A percentile compares a stretch with the other conserved stretches of the same genome.
phyloP scores from a whole-genome alignment of 2,329 filamentous ascomycete genomes.

The Chaetomium olivaceum region DNA sequence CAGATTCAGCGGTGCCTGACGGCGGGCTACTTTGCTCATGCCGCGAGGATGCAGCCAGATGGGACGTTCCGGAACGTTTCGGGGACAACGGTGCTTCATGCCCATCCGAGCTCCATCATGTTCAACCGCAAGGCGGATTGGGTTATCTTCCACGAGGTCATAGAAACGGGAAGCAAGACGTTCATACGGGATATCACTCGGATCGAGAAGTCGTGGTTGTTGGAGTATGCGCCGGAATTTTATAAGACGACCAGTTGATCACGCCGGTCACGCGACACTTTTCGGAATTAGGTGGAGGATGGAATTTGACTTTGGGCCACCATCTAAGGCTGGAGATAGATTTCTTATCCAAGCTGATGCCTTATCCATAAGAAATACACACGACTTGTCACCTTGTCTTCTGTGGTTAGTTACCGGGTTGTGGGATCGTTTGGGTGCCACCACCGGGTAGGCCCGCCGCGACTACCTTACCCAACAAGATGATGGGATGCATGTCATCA shows the following conservation, averaged over 20 bases:
- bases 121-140: slow-evolving; percentile 96
- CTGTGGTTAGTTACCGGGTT: not conserved
- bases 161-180: slow-evolving; percentile 84
- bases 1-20: slow-evolving; percentile 83
- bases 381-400: not conserved
- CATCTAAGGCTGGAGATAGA: not conserved
- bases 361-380: not conserved
- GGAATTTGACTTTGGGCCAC: not conserved
- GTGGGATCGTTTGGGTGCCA: not conserved
- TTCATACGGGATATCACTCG: slow-evolving; percentile 92
- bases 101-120: slow-evolving; percentile 89
- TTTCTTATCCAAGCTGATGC: not conserved
- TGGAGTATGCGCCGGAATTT: slow-evolving; percentile 84
- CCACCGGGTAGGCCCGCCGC: not conserved
- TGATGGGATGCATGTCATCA: not conserved
- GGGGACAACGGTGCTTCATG: slow-evolving; percentile 74
- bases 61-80: slow-evolving; percentile 86
- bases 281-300: not conserved
- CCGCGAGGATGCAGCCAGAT: slow-evolving; percentile 90
- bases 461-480: no score
- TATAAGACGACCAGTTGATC: slow-evolving; percentile 58
- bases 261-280: not conserved
- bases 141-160: slow-evolving; percentile 92
- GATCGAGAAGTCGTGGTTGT: slow-evolving; percentile 88
- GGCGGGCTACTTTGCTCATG: slow-evolving; percentile 88